Base-by-base conservation (phyloP, 2,329 filamentous ascomycete genomes). In the Aspergillus felis region DNA sequence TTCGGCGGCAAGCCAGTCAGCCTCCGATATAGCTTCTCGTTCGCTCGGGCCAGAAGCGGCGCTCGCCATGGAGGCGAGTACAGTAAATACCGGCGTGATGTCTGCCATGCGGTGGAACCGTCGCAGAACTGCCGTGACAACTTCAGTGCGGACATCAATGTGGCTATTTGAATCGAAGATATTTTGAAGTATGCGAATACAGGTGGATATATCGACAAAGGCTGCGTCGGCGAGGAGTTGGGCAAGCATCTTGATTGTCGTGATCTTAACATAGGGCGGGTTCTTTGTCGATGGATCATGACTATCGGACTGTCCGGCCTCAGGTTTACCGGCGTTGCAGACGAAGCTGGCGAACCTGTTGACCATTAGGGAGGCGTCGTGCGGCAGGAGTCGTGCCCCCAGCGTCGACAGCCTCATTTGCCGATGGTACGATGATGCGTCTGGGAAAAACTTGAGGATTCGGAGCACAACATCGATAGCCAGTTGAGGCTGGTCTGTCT, bases 191-290 rank as follows among this genome's bases (percentile, higher is more conserved):
- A 60, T 54, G 4, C 53, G 27, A 3, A 61, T 9, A 5, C 29
- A 38, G 9, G 44, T 53, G 7, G 27, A 32, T 4, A 51, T 46
- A 4, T 62, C 53, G 5, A 62, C 35, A 28, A 61, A 62, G 41
- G 51, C 27, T n/a, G 55, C 54, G 3, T 60, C 46, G 4, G 47
- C 42, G 35, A 65, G 50, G 1, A 61, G 41, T 17, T 60, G 50
- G 4, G 57, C 57, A 2, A 66, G 46, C 57, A 64, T 55, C 46
- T 67, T 67, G 22, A 61, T 54, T 1, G 64, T 63, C 5, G 61
- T 61, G 14, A 65, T 58, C 25, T 66, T 61, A 12, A 58, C 60
- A 3, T 58, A 38, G 8, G 29, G 24, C 20, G 50, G 32, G 8
- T 20, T 22, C 17, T 53, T 25, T 48, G 10, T 42, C 25, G 22